A percentile compares a stretch with the other conserved stretches of the same genome.
Conservation (phyloP, 2,329 filamentous ascomycete genomes). For the Plectosphaerella plurivora region DNA sequence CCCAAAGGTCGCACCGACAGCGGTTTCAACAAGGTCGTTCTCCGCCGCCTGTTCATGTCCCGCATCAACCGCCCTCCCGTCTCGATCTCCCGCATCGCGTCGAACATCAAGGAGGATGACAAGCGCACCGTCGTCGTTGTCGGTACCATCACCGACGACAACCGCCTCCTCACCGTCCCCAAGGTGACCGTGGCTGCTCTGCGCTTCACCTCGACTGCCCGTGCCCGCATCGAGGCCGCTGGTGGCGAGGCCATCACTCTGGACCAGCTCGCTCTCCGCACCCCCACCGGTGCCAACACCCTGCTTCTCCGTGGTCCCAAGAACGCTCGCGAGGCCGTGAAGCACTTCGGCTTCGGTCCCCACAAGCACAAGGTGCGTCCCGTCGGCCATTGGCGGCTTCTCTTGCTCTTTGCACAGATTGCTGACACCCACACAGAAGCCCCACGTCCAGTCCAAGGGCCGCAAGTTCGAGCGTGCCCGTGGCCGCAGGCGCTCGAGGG, state of each 20-base stretch:
- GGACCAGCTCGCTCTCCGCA: constrained; percentile 93
- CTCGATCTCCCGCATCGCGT: constrained; percentile 84
- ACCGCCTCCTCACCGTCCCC: constrained; percentile 83
- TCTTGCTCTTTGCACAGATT: background rate
- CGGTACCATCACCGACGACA: constrained; percentile 96
- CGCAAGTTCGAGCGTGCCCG: constrained; percentile 99
- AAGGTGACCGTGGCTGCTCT: constrained; percentile 93
- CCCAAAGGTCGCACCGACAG: constrained; percentile 83
- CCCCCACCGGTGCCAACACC: constrained; percentile 95
- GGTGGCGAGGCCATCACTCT: constrained; percentile 94
- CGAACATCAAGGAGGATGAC: constrained; percentile 62
- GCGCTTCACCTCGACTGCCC: constrained; percentile 93
- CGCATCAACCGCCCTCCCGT: constrained; percentile 96
- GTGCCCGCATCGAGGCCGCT: constrained; percentile 86
- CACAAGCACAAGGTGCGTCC: constrained; percentile 87
- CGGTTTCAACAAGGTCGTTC: constrained; percentile 97
- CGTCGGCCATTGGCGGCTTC: too few relatives aligned
- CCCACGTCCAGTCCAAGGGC: constrained; percentile 95
- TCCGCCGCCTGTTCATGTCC: constrained; percentile 97
- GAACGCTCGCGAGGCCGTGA: constrained; percentile 95
- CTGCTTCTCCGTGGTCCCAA: constrained; percentile 96
- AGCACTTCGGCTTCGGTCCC: constrained; percentile 98
- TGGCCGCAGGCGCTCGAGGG: constrained; percentile 96
- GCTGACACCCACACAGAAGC: constrained; percentile 64
- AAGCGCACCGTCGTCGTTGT: constrained; percentile 91